Evolutionary conservation across 495 filamentous ascomycete genomes (phyloP), one percentile per base, ranked within the genome.

Genomic region (Penicillium bovifimosum): DNA sequence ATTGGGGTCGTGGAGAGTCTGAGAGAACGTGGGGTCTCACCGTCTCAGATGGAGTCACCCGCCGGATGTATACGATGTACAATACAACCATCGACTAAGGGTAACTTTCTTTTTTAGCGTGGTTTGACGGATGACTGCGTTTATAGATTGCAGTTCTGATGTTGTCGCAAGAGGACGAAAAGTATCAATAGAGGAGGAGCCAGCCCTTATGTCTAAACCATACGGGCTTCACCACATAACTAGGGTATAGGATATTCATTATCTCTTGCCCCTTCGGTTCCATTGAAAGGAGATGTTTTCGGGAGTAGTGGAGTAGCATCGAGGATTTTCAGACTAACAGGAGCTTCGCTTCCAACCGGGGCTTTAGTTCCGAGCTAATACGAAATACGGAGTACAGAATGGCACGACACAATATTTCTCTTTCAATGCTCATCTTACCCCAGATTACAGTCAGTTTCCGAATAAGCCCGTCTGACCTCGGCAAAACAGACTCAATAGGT

Each of bases 1-100:
- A 58, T 61, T 41, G 59, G 59, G 59, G 9, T 55, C 40, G 31
- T 38, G 50, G 45, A 43, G 44, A n/a, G n/a, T n/a, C n/a, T n/a
- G n/a, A n/a, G n/a, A n/a, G n/a, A n/a, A 52, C 53, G 50, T 56
- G 58, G 54, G 36, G 54, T 55, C 49, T 45, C 50, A 41, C n/a
- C n/a, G 49, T 50, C 43, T 32, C n/a, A n/a, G 48, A 58, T 54
- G 56, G 42, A 42, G 45, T 50, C 57, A 50, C 43, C 52, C 43
- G 43, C 29, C 46, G 31, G 41, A 29, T 38, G 33, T 48, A 39
- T 48, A 39, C 27, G 16, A 17, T 9, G 41, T 43, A 43, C 41
- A 42, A 31, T 31, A 29, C 28, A 31, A 10, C 29, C 6, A 10
- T 16, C 8, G 41, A 29, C 41, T 16, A 42, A 42, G n/a, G 26